Percentiles rank a stretch among this genome's conserved stretches.
phyloP scores from a whole-genome alignment of 1,284 basidiomycete genomes.

The Violaceomyces palustris region DNA sequence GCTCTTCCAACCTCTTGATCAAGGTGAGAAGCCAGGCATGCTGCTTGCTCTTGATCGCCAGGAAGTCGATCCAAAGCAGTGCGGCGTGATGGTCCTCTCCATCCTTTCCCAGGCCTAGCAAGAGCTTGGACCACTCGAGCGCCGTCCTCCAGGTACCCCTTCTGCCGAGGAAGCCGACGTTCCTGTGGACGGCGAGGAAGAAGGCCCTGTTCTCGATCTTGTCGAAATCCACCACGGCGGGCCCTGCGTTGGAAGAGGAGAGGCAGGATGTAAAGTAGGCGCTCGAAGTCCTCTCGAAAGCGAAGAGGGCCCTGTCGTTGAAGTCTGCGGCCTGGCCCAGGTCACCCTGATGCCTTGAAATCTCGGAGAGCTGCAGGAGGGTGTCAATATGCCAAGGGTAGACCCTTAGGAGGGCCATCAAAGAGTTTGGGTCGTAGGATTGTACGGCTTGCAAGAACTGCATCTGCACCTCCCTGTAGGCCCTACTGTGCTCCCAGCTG shows the following conservation, averaged over 20 bases:
- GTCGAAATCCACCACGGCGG: conserved; percentile 40
- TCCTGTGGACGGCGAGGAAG: conserved; percentile 45
- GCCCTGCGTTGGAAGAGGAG: conserved; percentile 31
- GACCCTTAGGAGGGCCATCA: conserved; percentile 39
- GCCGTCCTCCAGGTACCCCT: conserved; percentile 50
- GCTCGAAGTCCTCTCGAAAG: conserved; percentile 41
- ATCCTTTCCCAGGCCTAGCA: conserved; percentile 36
- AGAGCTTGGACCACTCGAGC: conserved; percentile 49
- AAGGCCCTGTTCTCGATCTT: conserved; percentile 48
- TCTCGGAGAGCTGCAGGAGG: conserved; percentile 45
- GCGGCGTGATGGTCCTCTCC: conserved; percentile 47
- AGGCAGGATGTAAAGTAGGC: conserved; percentile 41
- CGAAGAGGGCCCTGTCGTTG: conserved; percentile 47
- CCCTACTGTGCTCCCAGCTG: conserved; percentile 41
- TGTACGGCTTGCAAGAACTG: conserved; percentile 49
- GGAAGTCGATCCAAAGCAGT: conserved; percentile 50
- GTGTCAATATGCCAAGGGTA: conserved; percentile 52
- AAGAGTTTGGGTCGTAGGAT: conserved; percentile 42
- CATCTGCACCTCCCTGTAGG: conserved; percentile 46
- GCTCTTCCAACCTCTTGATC: conserved; percentile 28
- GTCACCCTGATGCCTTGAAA: conserved; percentile 49
- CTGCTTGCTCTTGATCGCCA: conserved; percentile 45
- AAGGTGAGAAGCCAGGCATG: conserved; percentile 43
- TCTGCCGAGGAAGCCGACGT: conserved; percentile 43
- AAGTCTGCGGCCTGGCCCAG: conserved; percentile 49